phyloP scores from a whole-genome alignment of 2,329 filamentous ascomycete species.

The Eurotiales sp. region DNA sequence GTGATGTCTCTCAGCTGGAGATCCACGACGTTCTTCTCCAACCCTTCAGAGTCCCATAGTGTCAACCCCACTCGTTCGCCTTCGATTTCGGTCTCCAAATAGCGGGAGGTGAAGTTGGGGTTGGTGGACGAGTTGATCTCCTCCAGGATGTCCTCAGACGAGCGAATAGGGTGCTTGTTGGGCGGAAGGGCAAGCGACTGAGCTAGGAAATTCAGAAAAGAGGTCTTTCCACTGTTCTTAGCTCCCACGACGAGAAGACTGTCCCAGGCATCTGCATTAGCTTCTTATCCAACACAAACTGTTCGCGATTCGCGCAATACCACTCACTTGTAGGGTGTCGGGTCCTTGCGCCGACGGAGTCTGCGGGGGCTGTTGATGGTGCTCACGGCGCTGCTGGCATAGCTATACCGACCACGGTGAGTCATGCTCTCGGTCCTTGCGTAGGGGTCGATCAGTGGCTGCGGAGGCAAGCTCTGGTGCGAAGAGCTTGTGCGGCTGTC shows the following conservation, averaged over 20 bases:
- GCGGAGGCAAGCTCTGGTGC: conserved; percentile 35
- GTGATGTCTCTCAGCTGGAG: conserved; percentile 89
- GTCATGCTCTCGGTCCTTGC: conserved; percentile 91
- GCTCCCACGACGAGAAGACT: conserved; percentile 90
- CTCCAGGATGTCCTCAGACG: conserved; percentile 56
- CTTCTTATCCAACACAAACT: background rate
- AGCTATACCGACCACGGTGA: conserved; percentile 91
- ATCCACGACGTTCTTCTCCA: conserved; percentile 93
- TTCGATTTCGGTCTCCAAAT: conserved; percentile 91
- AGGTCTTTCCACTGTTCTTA: conserved; percentile 86
- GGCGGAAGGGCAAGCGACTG: conserved; percentile 77
- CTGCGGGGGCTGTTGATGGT: conserved; percentile 89
- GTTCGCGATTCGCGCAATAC: background rate
- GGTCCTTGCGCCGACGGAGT: conserved; percentile 91
- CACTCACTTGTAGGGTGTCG: conserved; percentile 94
- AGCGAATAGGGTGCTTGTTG: conserved; percentile 63
- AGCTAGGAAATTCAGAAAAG: conserved; percentile 93
- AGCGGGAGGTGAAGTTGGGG: conserved; percentile 77
- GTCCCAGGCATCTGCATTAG: conserved; percentile 7
- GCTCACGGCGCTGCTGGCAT: conserved; percentile 86
- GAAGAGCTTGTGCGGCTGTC: conserved; percentile 56
- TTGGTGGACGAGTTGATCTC: conserved; percentile 53
- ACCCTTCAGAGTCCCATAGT: conserved; percentile 90
- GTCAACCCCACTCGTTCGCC: conserved; percentile 87
- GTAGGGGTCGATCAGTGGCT: conserved; percentile 61